A percentile compares a stretch with the other conserved stretches of the same genome.
phyloP scores from a whole-genome alignment of 352 stramenopile species.

The Pythium scleroteichum region DNA sequence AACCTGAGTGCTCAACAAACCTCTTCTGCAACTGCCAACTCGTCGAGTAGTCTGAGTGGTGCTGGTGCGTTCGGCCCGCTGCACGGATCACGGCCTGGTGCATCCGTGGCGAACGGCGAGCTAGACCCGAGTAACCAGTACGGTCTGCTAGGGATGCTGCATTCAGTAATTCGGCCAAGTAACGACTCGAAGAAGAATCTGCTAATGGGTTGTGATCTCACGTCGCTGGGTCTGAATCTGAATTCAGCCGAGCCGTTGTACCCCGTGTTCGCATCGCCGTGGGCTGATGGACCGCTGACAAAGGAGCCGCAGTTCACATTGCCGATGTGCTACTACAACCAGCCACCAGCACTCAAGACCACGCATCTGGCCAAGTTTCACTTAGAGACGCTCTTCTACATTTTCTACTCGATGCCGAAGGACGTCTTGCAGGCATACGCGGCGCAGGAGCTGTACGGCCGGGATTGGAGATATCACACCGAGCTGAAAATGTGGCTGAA shows the following conservation, averaged over 20 bases:
- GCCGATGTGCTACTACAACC: slow-evolving; percentile 89
- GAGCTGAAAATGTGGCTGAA: slow-evolving; percentile 98
- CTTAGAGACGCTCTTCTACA: slow-evolving; percentile 99
- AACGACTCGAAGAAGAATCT: slow-evolving; percentile 76
- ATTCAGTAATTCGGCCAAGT: slow-evolving; percentile 69
- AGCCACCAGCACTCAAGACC: slow-evolving; percentile 96
- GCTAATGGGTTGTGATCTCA: slow-evolving; percentile 79
- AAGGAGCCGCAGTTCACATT: slow-evolving; percentile 86
- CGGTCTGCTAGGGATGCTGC: slow-evolving; percentile 78
- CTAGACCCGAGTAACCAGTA: slow-evolving; percentile 78
- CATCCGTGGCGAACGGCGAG: slow-evolving; percentile 34
- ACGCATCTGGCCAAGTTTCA: slow-evolving; percentile 98
- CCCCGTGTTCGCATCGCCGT: slow-evolving; percentile 82
- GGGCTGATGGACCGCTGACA: slow-evolving; percentile 66
- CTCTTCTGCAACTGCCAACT: slow-evolving; percentile 1
- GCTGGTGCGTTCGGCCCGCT: slow-evolving; percentile 59
- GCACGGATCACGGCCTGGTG: slow-evolving; percentile 34
- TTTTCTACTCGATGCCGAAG: slow-evolving; percentile 99
- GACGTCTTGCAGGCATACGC: slow-evolving; percentile 95
- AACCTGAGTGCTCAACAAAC: slow-evolving; percentile 8
- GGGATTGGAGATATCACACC: slow-evolving; percentile 97
- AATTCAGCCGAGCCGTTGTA: slow-evolving; percentile 84
- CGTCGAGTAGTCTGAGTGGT: slow-evolving; percentile 45
- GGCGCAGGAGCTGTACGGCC: slow-evolving; percentile 88
- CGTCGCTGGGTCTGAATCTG: slow-evolving; percentile 80